Percentiles rank a stretch among this genome's conserved stretches.
These are phyloP conservation scores for Stereocaulon alpinum DNA, from an alignment of 495 filamentous ascomycete genomes.

Conservation along the genomic window DNA sequence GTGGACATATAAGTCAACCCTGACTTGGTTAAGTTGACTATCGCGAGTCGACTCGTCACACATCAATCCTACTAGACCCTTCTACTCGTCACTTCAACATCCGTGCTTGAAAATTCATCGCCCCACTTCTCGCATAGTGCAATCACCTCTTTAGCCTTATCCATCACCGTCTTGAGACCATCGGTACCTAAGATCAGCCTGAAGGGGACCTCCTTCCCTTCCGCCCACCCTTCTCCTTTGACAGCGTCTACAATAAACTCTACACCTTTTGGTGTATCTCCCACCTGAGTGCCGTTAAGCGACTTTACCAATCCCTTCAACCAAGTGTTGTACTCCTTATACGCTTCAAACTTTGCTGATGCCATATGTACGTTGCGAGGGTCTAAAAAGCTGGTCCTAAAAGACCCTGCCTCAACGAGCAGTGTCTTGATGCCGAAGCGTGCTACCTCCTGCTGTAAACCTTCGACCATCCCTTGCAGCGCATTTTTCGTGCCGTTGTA, in stretches of 20 bases:
- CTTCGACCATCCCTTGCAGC: constrained; percentile 22
- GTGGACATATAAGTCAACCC: too few relatives aligned
- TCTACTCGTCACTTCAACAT: too few relatives aligned
- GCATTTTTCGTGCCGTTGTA: constrained; percentile 31
- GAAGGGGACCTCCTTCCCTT: neutral
- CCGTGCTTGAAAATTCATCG: neutral
- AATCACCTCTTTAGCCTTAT: neutral
- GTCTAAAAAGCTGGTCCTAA: constrained; percentile 26
- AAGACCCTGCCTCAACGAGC: constrained; percentile 29
- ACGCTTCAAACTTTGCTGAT: neutral
- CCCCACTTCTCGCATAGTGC: neutral
- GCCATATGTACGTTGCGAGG: neutral
- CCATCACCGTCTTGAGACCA: neutral
- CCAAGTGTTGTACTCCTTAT: neutral
- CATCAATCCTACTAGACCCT: too few relatives aligned
- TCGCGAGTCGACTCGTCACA: too few relatives aligned
- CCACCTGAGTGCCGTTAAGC: neutral
- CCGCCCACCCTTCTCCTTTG: neutral
- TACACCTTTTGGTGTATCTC: neutral
- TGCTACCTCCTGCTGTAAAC: constrained; percentile 22
- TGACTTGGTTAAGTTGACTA: too few relatives aligned
- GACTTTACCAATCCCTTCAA: neutral
- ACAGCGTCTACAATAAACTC: neutral
- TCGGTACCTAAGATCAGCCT: neutral
- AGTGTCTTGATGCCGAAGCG: constrained; percentile 27